Evolutionary conservation across 495 filamentous ascomycete species (phyloP), one percentile per base, ranked within the genome.

Genomic region (Hypoxylon cercidicola): DNA sequence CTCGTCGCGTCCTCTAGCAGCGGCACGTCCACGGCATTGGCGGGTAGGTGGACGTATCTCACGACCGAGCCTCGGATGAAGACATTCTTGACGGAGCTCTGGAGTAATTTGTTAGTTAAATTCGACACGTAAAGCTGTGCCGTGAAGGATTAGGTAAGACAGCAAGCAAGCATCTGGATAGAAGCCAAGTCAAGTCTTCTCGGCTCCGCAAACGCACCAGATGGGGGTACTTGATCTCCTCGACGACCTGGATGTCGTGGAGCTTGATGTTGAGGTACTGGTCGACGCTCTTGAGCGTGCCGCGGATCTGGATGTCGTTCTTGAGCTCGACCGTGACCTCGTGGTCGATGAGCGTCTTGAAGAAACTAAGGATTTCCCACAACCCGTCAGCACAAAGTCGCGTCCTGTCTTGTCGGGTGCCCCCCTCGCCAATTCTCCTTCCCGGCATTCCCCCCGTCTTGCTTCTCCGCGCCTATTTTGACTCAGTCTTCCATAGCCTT

Each of bases 221-320:
- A 75, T 98, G 95, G 19, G 95, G 96, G 71, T 96, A 98, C 74
- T 91, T 91, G 69, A 90, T 76, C 75, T 98, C 91, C 49, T 99
- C 95, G 28, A 96, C 80, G 13, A 97, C 93, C 64, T 87, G 84
- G 64, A 98, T 93, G 73, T 97, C 90, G 73, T 99, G 94, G 35
- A 98, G 86, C 81, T 98, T 98, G 81, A 99, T 98, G 80, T 99
- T 99, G 64, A 99, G 88, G 78, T 93, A 99, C 76, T 98, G 96
- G 77, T 99, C 95, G 64, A 99, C 95, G 64, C 89, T 93, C 81
- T 97, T 98, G 62, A 99, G 85, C 18, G 88, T 93, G 60, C 95
- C 95, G 60, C 90, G 89, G 75, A 99, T 96, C 69, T 91, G 90
- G 64, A 99, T 94, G 78, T 99, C 95, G 77, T 99, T 99, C 81